Percentiles rank a stretch among this genome's conserved stretches.
Conservation (phyloP, 257 asterid species). For the Craterostigma plantagineum region DNA sequence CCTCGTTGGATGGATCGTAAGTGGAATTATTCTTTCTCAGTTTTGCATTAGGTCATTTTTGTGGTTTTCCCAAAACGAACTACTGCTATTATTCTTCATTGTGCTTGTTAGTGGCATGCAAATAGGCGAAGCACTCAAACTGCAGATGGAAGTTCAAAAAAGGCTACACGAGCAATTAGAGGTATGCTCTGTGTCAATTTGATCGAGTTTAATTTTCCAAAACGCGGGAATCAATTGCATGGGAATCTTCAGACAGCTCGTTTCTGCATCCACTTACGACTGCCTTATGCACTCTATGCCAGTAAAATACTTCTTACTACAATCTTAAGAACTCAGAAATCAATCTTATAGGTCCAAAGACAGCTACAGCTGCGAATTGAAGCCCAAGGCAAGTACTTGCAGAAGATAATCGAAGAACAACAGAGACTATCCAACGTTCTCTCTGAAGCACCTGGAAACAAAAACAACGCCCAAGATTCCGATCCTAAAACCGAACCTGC, state of each 20-base stretch:
- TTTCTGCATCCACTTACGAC: background rate
- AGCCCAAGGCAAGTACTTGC: constrained; percentile 86
- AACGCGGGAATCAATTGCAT: background rate
- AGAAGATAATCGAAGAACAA: constrained; percentile 89
- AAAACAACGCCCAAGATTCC: constrained; percentile 15
- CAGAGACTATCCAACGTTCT: constrained; percentile 65
- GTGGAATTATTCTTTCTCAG: constrained; percentile 18
- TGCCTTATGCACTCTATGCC: background rate
- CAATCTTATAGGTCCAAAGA: constrained; percentile 57
- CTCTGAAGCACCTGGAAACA: constrained; percentile 50
- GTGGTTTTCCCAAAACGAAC: background rate
- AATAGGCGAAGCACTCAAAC: constrained; percentile 87
- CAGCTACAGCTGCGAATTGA: constrained; percentile 84
- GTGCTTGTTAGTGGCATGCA: constrained; percentile 39
- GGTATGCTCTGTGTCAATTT: constrained; percentile 23
- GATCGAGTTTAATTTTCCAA: background rate
- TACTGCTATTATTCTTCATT: constrained; percentile 2
- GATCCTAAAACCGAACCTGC: constrained; percentile 47
- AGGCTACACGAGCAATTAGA: constrained; percentile 94
- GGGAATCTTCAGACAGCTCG: background rate
- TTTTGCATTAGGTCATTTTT: background rate
- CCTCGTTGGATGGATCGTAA: constrained; percentile 74
- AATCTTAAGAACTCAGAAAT: background rate
- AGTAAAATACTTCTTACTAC: background rate
- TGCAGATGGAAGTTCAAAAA: constrained; percentile 99